Evolutionary conservation across 73 alveolate species (phyloP).

Genomic region (Paramecium biaurelia): DNA sequence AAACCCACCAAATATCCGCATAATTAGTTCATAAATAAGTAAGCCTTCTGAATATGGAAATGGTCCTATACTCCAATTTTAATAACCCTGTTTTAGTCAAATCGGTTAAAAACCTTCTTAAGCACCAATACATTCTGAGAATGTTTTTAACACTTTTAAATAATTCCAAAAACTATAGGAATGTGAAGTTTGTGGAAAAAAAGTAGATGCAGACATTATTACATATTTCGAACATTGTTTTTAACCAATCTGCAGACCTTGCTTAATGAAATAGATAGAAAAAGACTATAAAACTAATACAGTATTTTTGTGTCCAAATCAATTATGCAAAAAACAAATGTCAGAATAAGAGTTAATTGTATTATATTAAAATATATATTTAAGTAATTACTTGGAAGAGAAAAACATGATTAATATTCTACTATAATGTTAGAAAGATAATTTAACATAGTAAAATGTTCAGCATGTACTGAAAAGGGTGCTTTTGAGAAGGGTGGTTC

Average conservation of each 20-base stretch:
- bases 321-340: background rate
- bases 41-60: background rate
- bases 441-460: slow-evolving; percentile 31
- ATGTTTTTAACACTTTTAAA: background rate
- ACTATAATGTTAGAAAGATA: background rate
- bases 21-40: background rate
- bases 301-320: background rate
- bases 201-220: slow-evolving; percentile 17
- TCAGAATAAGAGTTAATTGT: background rate
- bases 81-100: background rate
- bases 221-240: slow-evolving; percentile 51
- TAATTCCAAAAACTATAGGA: background rate
- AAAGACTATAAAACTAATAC: slow-evolving; percentile 51
- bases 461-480: slow-evolving; percentile 57
- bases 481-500: slow-evolving; percentile 57
- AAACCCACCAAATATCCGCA: background rate
- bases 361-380: background rate
- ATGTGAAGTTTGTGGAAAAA: slow-evolving; percentile 53
- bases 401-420: background rate
- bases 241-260: background rate
- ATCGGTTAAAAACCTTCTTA: background rate
- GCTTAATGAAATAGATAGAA: background rate
- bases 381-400: slow-evolving; percentile 41
- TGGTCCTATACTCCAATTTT: background rate
- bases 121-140: background rate